phyloP scores from a whole-genome alignment of 768 basidiomycete genomes.

The Chlorophyllum brunneum region DNA sequence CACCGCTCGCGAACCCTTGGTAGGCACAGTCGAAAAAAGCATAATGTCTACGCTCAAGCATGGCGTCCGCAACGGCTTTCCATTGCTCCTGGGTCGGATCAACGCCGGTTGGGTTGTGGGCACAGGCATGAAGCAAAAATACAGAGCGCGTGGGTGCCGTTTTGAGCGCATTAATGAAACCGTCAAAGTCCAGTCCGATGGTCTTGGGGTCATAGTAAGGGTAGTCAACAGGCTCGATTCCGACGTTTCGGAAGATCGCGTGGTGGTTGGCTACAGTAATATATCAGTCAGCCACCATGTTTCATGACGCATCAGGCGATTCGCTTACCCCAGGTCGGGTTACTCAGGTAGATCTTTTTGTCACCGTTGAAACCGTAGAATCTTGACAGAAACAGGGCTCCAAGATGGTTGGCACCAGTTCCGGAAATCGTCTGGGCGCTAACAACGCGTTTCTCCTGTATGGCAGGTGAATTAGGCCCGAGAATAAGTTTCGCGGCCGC shows the following conservation, averaged over 20 bases:
- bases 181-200: conserved; percentile 78
- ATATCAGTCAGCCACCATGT: conserved; percentile 11
- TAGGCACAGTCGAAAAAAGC: conserved; percentile 96
- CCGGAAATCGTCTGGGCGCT: conserved; percentile 94
- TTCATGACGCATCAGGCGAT: conserved; percentile 1
- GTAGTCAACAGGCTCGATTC: conserved; percentile 82
- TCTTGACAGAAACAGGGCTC: conserved; percentile 77
- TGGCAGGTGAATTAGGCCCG: conserved; percentile 63
- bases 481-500: conserved; percentile 83
- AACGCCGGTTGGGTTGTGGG: conserved; percentile 96
- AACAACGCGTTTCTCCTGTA: conserved; percentile 66
- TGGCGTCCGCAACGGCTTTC: conserved; percentile 67
- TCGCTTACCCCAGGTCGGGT: conserved; percentile 89
- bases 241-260: conserved; percentile 88
- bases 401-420: conserved; percentile 94
- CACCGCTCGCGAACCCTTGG: conserved; percentile 94
- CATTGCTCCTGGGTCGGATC: conserved; percentile 91
- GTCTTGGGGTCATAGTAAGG: conserved; percentile 93
- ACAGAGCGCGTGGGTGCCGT: conserved; percentile 73
- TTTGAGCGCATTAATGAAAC: conserved; percentile 57
- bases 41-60: conserved; percentile 73
- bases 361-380: conserved; percentile 74
- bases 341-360: conserved; percentile 78
- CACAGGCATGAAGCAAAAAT: conserved; percentile 90
- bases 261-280: conserved; percentile 70